Percentiles rank a stretch among this genome's conserved stretches.
phyloP scores from a whole-genome alignment of 495 filamentous ascomycete species.

The Cryomyces antarcticus region DNA sequence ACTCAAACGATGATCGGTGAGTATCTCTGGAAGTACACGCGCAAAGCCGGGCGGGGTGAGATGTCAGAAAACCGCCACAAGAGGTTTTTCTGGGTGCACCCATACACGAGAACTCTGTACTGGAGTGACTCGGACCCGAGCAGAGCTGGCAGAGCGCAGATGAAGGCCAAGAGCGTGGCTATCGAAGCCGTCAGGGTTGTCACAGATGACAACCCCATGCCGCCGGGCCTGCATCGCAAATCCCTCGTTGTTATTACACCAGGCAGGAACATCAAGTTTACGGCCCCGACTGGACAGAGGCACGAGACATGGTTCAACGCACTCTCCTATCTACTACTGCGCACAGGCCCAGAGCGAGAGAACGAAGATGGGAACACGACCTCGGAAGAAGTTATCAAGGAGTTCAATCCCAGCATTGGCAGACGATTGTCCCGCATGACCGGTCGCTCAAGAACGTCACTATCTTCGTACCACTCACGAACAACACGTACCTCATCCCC shows the following conservation, averaged over 20 bases:
- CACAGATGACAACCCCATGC: constrained; percentile 89
- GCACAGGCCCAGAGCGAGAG: constrained; percentile 39
- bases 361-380: constrained; percentile 37
- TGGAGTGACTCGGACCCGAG: constrained; percentile 88
- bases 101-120: constrained; percentile 89
- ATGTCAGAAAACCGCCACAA: constrained; percentile 77
- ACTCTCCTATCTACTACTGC: constrained; percentile 73
- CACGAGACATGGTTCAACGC: constrained; percentile 99
- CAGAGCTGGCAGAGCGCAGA: constrained; percentile 49
- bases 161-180: constrained; percentile 82
- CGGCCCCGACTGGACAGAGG: constrained; percentile 75
- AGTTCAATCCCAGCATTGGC: constrained; percentile 61
- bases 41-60: constrained; percentile 66
- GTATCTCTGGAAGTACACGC: constrained; percentile 96
- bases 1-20: constrained; percentile 99
- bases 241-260: constrained; percentile 81
- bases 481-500: constrained; percentile 36
- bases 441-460: constrained; percentile 39
- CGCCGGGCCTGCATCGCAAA: constrained; percentile 83
- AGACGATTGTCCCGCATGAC: constrained; percentile 32
- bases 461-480: constrained; percentile 69
- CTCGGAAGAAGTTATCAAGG: constrained; percentile 52
- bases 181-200: constrained; percentile 88
- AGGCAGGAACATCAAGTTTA: constrained; percentile 74
- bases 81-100: constrained; percentile 97